Evolutionary conservation across 2,329 filamentous ascomycete species (phyloP).

Genomic region (Diaporthe velutina): DNA sequence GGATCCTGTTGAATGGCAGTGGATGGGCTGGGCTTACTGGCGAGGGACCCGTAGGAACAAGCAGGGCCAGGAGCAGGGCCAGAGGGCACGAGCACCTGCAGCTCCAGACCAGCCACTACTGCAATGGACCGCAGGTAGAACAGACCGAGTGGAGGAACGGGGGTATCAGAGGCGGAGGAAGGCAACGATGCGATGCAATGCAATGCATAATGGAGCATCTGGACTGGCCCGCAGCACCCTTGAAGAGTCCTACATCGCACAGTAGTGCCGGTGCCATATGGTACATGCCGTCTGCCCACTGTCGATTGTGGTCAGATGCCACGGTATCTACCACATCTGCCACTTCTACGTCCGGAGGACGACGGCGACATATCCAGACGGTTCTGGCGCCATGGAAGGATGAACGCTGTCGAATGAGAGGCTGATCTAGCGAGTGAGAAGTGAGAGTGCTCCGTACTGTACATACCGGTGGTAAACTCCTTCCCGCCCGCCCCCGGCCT

Average conservation of each 20-base stretch:
- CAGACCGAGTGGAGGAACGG: constrained; percentile 39
- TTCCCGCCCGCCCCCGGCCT: not conserved
- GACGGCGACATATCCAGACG: constrained; percentile 16
- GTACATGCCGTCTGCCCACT: constrained; percentile 7
- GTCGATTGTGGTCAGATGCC: constrained; percentile 20
- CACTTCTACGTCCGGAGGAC: not conserved
- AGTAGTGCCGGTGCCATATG: constrained; percentile 17
- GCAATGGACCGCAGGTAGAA: constrained; percentile 36
- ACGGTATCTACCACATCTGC: not conserved
- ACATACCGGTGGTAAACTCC: not conserved
- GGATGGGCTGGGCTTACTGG: constrained; percentile 19
- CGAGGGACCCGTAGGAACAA: constrained; percentile 1
- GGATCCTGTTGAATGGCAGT: not conserved
- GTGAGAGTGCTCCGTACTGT: too few species aligned
- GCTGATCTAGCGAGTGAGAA: not conserved
- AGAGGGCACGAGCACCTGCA: constrained; percentile 32
- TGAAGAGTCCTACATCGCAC: constrained; percentile 16
- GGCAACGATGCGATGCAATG: constrained; percentile 39
- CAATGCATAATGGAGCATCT: constrained; percentile 35
- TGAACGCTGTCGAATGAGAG: constrained; percentile 24
- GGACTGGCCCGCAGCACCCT: constrained; percentile 20
- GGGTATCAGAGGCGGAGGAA: constrained; percentile 18
- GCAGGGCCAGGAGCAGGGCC: not conserved
- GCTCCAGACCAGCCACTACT: constrained; percentile 38
- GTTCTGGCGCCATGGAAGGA: not conserved